Percentiles rank a stretch among this genome's conserved stretches.
Evolutionary conservation across 2,329 filamentous ascomycete species (phyloP).

Genomic region (Cytospora piceicola): DNA sequence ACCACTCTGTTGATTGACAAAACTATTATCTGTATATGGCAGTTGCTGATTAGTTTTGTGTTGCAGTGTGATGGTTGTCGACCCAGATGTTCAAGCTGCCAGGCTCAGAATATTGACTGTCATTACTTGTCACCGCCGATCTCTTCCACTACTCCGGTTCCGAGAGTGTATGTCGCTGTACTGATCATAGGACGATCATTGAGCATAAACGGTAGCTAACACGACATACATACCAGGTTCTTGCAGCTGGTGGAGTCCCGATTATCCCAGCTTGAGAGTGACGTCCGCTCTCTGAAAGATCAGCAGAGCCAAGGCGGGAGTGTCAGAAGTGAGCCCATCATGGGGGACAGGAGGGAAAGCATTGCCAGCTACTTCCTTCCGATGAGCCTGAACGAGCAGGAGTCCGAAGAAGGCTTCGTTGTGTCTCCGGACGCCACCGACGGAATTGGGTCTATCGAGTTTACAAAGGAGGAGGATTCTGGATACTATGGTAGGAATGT

Average conservation of each 20-base stretch:
- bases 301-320: slow-evolving; percentile 22
- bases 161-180: slow-evolving; percentile 22
- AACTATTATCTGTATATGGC: not conserved
- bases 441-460: slow-evolving; percentile 35
- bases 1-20: not conserved
- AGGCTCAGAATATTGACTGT: slow-evolving; percentile 27
- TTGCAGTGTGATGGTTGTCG: slow-evolving; percentile 30
- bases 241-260: slow-evolving; percentile 28
- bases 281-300: slow-evolving; percentile 22
- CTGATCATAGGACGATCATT: not conserved
- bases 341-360: slow-evolving; percentile 14
- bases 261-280: slow-evolving; percentile 27
- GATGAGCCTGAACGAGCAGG: slow-evolving; percentile 37
- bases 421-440: slow-evolving; percentile 30
- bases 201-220: too few species aligned
- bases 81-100: slow-evolving; percentile 29
- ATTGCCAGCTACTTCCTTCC: slow-evolving; percentile 11
- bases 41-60: slow-evolving; percentile 12
- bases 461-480: slow-evolving; percentile 33
- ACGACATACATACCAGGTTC: slow-evolving; percentile 6
- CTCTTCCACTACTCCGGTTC: slow-evolving; percentile 27
- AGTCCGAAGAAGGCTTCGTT: slow-evolving; percentile 32
- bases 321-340: slow-evolving; percentile 11
- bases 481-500: slow-evolving; percentile 33
- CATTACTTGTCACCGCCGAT: slow-evolving; percentile 28